Evolutionary conservation across 1,284 basidiomycete genomes (phyloP).

Genomic region (Pascua sp.): DNA sequence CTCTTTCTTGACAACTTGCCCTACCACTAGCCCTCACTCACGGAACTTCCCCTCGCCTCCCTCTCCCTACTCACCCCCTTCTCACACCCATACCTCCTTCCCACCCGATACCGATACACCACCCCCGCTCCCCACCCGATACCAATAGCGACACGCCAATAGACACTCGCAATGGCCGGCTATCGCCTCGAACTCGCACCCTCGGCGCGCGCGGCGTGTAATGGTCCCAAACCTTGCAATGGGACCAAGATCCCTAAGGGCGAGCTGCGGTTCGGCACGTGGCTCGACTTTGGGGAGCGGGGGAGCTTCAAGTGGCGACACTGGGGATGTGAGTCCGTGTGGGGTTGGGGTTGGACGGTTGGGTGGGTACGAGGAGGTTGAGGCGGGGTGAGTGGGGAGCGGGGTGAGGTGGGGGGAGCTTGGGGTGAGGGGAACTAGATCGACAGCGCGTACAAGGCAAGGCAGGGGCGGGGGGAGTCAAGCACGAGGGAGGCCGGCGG

Average conservation of each 20-base stretch:
- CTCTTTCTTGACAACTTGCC: no score
- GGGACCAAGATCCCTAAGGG: constrained; percentile 72
- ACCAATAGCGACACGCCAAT: no score
- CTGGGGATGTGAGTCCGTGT: constrained; percentile 35
- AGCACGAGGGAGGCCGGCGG: no score
- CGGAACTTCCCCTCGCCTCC: not conserved
- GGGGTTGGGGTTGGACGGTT: not conserved
- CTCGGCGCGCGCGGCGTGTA: constrained; percentile 68
- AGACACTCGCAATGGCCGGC: constrained; percentile 7
- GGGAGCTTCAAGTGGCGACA: constrained; percentile 60
- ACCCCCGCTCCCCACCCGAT: not conserved
- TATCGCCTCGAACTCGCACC: constrained; percentile 56
- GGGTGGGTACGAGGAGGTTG: no score
- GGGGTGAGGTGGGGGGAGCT: constrained; percentile 57
- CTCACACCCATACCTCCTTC: not conserved
- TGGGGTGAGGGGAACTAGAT: not conserved
- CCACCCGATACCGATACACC: not conserved
- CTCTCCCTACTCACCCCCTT: not conserved
- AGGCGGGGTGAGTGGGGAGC: not conserved
- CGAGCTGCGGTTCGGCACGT: constrained; percentile 65
- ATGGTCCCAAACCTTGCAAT: constrained; percentile 77
- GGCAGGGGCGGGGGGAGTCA: not conserved
- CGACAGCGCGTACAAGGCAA: not conserved
- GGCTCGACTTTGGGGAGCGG: constrained; percentile 70
- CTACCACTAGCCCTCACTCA: not conserved